Evolutionary conservation across 371 early-diverging fungal genomes (phyloP).

Genomic region (Entomophthora muscae): DNA sequence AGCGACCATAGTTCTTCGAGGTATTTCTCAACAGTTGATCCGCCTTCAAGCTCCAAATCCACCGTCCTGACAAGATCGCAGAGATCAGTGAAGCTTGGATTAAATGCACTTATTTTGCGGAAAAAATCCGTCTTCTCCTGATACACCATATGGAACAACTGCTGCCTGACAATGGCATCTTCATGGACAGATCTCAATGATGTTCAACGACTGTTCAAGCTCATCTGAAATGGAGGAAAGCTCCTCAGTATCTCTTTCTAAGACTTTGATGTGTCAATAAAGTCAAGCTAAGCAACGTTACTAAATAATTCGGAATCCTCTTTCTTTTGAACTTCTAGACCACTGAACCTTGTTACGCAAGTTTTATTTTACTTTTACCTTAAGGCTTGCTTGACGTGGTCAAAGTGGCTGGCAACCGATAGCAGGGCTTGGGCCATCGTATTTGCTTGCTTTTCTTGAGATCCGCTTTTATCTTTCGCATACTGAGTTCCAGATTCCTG

Average conservation of each 20-base stretch:
- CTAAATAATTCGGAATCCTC: background rate
- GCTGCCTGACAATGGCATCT: conserved; percentile 8
- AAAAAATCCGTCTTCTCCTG: conserved; percentile 3
- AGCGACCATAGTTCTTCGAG: conserved; percentile 3
- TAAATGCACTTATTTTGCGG: background rate
- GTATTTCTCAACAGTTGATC: background rate
- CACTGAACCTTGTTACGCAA: background rate
- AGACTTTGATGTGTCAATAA: conserved; percentile 12
- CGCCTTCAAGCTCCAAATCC: background rate
- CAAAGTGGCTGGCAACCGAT: conserved; percentile 19
- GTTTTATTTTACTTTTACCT: conserved; percentile 12
- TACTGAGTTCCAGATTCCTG: conserved; percentile 19
- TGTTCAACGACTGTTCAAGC: conserved; percentile 15
- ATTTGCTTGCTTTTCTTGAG: conserved; percentile 17
- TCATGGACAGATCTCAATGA: conserved; percentile 9
- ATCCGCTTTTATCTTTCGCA: conserved; percentile 16
- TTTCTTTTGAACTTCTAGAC: background rate
- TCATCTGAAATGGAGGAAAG: conserved; percentile 16
- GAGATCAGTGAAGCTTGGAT: background rate
- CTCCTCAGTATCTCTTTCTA: conserved; percentile 17
- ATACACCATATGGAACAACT: conserved; percentile 3
- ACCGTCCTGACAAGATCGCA: background rate
- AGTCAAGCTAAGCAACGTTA: conserved; percentile 3
- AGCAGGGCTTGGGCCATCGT: conserved; percentile 20
- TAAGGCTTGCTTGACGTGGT: conserved; percentile 18